These are phyloP conservation scores for Boehmeria nivea DNA, from an alignment of 306 rosid genomes.

Conservation along the genomic window DNA sequence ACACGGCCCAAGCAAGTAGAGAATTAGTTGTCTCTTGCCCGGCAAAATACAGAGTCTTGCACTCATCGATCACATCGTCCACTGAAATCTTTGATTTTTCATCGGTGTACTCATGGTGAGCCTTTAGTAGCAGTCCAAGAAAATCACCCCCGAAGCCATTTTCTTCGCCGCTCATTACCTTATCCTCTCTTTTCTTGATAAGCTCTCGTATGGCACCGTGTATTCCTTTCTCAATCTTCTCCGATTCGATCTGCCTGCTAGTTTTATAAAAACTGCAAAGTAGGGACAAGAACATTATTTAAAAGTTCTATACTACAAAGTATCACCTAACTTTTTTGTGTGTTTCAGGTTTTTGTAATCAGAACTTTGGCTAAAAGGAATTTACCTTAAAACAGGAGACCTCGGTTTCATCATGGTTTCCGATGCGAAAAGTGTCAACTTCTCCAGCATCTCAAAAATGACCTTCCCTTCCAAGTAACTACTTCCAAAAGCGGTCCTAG, in stretches of 20 bases:
- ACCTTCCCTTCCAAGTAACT: conserved; percentile 23
- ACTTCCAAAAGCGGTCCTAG: conserved; percentile 29
- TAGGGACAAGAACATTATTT: too few relatives aligned
- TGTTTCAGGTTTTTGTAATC: too few relatives aligned
- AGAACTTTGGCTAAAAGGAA: too few relatives aligned
- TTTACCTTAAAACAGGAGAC: conserved; percentile 4
- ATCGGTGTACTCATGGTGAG: conserved; percentile 19
- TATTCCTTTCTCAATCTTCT: conserved; percentile 12
- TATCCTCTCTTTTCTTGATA: conserved; percentile 5
- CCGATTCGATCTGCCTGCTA: neutral
- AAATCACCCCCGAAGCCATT: conserved; percentile 19
- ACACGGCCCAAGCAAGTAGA: conserved; percentile 27
- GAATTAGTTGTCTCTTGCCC: conserved; percentile 20
- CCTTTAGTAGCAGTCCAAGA: conserved; percentile 22
- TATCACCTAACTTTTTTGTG: too few relatives aligned
- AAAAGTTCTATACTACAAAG: too few relatives aligned
- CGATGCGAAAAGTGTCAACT: neutral
- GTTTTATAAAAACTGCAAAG: conserved; percentile 2
- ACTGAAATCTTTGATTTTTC: conserved; percentile 9
- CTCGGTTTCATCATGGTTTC: neutral
- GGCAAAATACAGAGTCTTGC: conserved; percentile 21
- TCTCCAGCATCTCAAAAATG: conserved; percentile 17
- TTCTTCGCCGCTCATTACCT: conserved; percentile 1
- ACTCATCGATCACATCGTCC: conserved; percentile 18
- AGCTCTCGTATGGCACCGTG: neutral